Conservation (phyloP, 2,329 filamentous ascomycete species). For the Fusarium zealandicum region DNA sequence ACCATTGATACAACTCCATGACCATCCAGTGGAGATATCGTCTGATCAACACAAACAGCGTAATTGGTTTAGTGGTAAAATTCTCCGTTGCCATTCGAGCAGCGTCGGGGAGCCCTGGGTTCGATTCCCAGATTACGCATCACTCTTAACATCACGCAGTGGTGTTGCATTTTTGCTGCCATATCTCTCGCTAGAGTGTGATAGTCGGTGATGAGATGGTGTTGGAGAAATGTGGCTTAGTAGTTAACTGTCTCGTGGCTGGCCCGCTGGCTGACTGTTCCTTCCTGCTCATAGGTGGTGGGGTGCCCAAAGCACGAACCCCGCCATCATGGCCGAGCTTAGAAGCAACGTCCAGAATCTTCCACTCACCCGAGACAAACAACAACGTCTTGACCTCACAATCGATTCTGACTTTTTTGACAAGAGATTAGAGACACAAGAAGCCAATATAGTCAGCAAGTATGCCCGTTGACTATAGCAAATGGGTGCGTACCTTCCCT, state of each 20-base stretch:
- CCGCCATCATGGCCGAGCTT: conserved; percentile 39
- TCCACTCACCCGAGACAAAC: conserved; percentile 23
- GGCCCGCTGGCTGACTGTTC: background rate
- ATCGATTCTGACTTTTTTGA: background rate
- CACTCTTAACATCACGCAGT: too few relatives aligned
- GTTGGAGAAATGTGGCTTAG: background rate
- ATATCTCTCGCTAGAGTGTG: too few relatives aligned
- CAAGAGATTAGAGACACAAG: background rate
- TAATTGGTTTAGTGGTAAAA: conserved; percentile 39
- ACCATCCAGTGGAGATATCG: background rate
- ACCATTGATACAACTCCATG: background rate
- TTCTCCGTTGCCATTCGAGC: conserved; percentile 35
- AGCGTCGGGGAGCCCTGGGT: conserved; percentile 35
- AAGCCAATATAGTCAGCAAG: background rate
- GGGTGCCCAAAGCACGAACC: conserved; percentile 30
- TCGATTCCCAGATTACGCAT: conserved; percentile 38
- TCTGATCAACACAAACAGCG: background rate
- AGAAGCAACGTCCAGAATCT: conserved; percentile 38
- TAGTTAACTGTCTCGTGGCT: background rate
- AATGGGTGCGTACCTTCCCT: conserved; percentile 64
- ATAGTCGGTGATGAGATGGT: background rate
- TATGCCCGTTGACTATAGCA: conserved; percentile 69
- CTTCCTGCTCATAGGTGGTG: conserved; percentile 29
- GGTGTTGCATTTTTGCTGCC: background rate
- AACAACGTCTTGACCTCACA: background rate